phyloP scores from a whole-genome alignment of 805 yeast genomes.

The Candida multigemmis region DNA sequence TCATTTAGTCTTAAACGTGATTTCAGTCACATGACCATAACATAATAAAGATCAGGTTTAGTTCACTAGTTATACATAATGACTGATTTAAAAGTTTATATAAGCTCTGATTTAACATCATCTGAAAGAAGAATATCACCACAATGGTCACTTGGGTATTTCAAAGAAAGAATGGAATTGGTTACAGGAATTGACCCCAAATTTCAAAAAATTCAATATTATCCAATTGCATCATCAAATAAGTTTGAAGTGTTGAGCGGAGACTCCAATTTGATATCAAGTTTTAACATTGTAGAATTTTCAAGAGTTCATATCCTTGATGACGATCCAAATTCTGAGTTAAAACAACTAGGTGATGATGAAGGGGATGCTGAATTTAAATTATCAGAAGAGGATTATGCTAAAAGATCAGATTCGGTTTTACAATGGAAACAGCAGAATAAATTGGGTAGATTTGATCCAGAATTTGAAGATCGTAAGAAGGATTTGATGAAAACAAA shows the following conservation, averaged over 20 bases:
- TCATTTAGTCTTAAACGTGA: too few relatives aligned
- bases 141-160: conserved; percentile 47
- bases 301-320: conserved; percentile 54
- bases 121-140: conserved; percentile 62
- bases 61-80: too few relatives aligned
- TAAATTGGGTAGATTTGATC: conserved; percentile 66
- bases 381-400: conserved; percentile 56
- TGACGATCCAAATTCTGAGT: conserved; percentile 41
- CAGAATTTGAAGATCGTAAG: conserved; percentile 27
- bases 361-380: conserved; percentile 26
- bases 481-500: conserved; percentile 15
- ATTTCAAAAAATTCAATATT: conserved; percentile 42
- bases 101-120: conserved; percentile 58
- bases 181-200: conserved; percentile 68
- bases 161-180: conserved; percentile 49
- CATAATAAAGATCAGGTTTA: too few relatives aligned
- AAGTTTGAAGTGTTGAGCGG: conserved; percentile 13
- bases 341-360: conserved; percentile 12
- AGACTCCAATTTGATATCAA: conserved; percentile 8
- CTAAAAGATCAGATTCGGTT: conserved; percentile 50
- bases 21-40: too few relatives aligned
- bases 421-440: conserved; percentile 68
- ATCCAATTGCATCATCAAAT: conserved; percentile 28
- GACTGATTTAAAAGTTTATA: conserved; percentile 41
- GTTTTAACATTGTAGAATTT: conserved; percentile 23